phyloP scores from a whole-genome alignment of 768 basidiomycete genomes.

The Podaxis carcinomalis region DNA sequence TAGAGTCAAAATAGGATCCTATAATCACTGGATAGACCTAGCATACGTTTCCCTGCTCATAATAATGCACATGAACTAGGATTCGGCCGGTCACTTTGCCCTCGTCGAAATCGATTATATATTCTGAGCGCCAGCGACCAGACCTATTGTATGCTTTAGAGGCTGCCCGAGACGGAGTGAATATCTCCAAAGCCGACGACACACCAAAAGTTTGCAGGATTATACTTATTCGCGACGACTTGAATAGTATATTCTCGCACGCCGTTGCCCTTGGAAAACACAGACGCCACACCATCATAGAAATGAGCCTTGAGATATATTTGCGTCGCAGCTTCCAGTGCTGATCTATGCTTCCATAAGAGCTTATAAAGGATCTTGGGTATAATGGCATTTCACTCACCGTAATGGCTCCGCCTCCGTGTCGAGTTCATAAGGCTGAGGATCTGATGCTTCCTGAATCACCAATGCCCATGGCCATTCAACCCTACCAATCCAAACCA shows the following conservation, averaged over 20 bases:
- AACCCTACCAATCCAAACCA: background rate
- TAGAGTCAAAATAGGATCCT: background rate
- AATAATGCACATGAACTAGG: slow-evolving; percentile 89
- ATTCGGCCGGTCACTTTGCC: slow-evolving; percentile 68
- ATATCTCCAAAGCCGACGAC: slow-evolving; percentile 11
- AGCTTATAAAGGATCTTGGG: background rate
- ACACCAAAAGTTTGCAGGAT: slow-evolving; percentile 89
- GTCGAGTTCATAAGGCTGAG: slow-evolving; percentile 57
- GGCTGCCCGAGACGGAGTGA: background rate
- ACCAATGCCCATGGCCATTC: slow-evolving; percentile 10
- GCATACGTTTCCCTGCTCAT: slow-evolving; percentile 92
- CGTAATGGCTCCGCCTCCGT: slow-evolving; percentile 71
- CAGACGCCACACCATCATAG: slow-evolving; percentile 69
- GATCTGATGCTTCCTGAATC: slow-evolving; percentile 72
- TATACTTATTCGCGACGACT: slow-evolving; percentile 95
- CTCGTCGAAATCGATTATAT: slow-evolving; percentile 63
- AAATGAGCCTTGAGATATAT: slow-evolving; percentile 81
- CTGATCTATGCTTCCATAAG: slow-evolving; percentile 41
- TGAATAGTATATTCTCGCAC: slow-evolving; percentile 60
- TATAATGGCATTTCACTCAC: slow-evolving; percentile 33
- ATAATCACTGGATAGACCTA: background rate
- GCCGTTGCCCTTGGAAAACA: slow-evolving; percentile 53
- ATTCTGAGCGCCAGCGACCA: slow-evolving; percentile 91
- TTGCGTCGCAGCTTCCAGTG: slow-evolving; percentile 64
- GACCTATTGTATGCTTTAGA: slow-evolving; percentile 50